Conservation (phyloP, 148 eudicot genomes). For the Chenopodium suecicum region DNA sequence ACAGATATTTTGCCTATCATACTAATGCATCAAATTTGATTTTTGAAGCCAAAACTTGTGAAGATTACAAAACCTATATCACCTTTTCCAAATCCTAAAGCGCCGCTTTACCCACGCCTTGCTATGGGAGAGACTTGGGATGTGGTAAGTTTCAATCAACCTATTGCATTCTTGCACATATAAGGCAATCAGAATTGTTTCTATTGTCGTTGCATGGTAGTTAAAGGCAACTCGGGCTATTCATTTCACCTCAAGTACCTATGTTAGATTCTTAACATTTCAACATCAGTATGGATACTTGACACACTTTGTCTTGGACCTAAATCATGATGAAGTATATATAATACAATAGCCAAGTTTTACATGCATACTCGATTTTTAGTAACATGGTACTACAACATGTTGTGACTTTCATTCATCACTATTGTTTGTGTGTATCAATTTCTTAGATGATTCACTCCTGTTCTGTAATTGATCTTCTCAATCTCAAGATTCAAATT, state of each 20-base stretch:
- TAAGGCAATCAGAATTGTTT: background rate
- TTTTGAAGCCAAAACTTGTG: constrained; percentile 60
- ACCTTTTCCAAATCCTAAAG: constrained; percentile 65
- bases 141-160: constrained; percentile 40
- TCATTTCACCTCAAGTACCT: background rate
- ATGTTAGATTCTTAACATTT: too few species aligned
- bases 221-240: background rate
- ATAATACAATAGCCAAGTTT: background rate
- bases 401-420: background rate
- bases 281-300: background rate
- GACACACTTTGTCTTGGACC: background rate
- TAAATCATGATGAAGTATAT: background rate
- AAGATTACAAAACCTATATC: constrained; percentile 54
- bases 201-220: background rate
- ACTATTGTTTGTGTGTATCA: constrained; percentile 16
- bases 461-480: background rate
- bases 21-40: background rate
- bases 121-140: constrained; percentile 71
- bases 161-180: too few species aligned
- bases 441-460: background rate
- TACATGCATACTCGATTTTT: background rate
- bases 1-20: background rate
- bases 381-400: background rate
- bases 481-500: too few species aligned
- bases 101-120: constrained; percentile 70